A percentile compares a stretch with the other conserved stretches of the same genome.
Conservation (phyloP, 495 filamentous ascomycete genomes). For the Aspergillus homomorphus region DNA sequence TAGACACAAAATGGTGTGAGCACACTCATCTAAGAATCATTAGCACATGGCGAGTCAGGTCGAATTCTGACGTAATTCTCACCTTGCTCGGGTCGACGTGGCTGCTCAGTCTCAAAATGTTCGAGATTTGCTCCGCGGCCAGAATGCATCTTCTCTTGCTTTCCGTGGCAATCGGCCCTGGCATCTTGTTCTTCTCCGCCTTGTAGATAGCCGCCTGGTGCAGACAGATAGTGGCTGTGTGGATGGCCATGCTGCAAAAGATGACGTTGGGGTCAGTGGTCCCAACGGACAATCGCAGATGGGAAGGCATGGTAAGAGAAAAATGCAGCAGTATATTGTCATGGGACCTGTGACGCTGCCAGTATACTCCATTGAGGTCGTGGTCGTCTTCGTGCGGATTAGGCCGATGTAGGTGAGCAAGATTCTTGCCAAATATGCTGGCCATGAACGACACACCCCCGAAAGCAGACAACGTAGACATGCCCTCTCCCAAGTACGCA, state of each 20-base stretch:
- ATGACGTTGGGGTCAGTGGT: conserved; percentile 81
- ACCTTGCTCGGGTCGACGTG: conserved; percentile 83
- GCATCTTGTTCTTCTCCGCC: conserved; percentile 82
- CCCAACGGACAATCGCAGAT: conserved; percentile 76
- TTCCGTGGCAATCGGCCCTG: conserved; percentile 73
- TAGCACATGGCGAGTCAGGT: conserved; percentile 15
- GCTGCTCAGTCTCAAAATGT: conserved; percentile 92
- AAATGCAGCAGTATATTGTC: conserved; percentile 89
- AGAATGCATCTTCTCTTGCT: conserved; percentile 92
- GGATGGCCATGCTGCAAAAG: conserved; percentile 94
- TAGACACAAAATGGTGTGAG: conserved; percentile 96
- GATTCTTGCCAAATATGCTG: conserved; percentile 88
- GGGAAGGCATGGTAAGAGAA: conserved; percentile 75
- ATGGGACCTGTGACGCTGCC: conserved; percentile 86
- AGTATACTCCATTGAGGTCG: conserved; percentile 92
- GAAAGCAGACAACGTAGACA: conserved; percentile 69
- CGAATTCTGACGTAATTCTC: conserved; percentile 39
- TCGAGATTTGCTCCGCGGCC: conserved; percentile 91
- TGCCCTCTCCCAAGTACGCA: conserved; percentile 68
- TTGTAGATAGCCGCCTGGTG: conserved; percentile 99
- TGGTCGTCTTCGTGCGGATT: conserved; percentile 76
- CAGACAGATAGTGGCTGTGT: conserved; percentile 93
- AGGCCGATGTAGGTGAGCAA: conserved; percentile 89
- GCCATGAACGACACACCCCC: conserved; percentile 81
- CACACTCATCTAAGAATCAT: conserved; percentile 75